Evolutionary conservation across 129 eudicot genomes (phyloP), one percentile per base, ranked within the genome.

Genomic region (Pulicaria dysenterica): DNA sequence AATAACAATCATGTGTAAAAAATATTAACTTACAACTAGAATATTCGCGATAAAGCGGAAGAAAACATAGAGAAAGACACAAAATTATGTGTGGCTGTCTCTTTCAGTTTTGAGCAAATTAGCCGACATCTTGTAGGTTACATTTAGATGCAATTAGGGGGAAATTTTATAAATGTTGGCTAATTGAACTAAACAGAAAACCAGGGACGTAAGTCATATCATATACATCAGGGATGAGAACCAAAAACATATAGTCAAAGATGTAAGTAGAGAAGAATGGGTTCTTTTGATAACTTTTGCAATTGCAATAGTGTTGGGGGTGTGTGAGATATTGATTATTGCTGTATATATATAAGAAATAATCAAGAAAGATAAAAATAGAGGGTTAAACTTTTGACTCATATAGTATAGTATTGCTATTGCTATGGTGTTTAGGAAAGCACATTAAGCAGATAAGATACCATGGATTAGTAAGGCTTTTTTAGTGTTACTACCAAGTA

Each of bases 21-120:
- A 56, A 74, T 70, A 34, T 64, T 45, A 77, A 49, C 46, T 50
- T 31, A 38, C 56, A 81, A 73, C 79, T 75, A 73, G 80, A 76
- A 75, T 64, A 69, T 87, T 74, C 62, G 12, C 49, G 79, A 74
- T 68, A 44, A 68, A 67, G 67, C 65, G 76, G 71, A 78, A 64
- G 67, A 67, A 67, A 73, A 83, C 91, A 76, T 15, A 69, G 63
- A 82, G 88, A 85, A 85, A 79, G 60, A 67, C 43, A 81, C 88
- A 83, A 81, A 67, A 57, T 63, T 62, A 16, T 73, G 64, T 88
- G 70, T 84, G 78, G 83, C 66, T 53, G 69, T 66, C 73, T 77
- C 63, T 82, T 75, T 74, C 82, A 63, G 65, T 17, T 67, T 78
- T 16, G 61, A 57, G 59, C 64, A 67, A 77, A n/a, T n/a, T n/a